Percentiles rank a stretch among this genome's conserved stretches.
Evolutionary conservation across 192 early-diverging fungal genomes (phyloP).

Genomic region (Coemansia sp.): DNA sequence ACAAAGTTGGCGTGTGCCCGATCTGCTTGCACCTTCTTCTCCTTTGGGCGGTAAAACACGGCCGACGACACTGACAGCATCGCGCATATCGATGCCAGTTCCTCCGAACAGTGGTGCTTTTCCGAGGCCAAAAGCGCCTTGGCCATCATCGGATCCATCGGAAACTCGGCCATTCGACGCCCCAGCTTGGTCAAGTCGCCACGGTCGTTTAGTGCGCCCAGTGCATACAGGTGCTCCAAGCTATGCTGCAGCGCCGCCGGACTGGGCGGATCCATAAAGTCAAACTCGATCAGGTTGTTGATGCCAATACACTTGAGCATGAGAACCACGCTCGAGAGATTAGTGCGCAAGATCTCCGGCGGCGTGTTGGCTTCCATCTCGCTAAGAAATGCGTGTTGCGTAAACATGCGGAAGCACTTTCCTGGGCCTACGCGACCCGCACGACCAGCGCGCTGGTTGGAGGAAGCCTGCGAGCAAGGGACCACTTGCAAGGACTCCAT

Average conservation of each 20-base stretch:
- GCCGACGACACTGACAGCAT: slow-evolving; percentile 89
- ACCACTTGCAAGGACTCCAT: slow-evolving; percentile 98
- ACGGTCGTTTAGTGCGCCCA: slow-evolving; percentile 89
- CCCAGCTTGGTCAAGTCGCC: slow-evolving; percentile 96
- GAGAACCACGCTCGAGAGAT: slow-evolving; percentile 87
- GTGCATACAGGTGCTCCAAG: slow-evolving; percentile 86
- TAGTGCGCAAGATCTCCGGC: slow-evolving; percentile 97
- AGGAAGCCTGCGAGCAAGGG: slow-evolving; percentile 92
- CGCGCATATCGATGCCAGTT: slow-evolving; percentile 86
- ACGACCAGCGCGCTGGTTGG: slow-evolving; percentile 91
- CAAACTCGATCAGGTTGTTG: slow-evolving; percentile 95
- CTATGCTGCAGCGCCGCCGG: slow-evolving; percentile 90
- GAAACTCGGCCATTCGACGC: slow-evolving; percentile 97
- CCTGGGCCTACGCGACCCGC: slow-evolving; percentile 96
- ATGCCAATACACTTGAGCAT: slow-evolving; percentile 95
- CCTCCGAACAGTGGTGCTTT: slow-evolving; percentile 92
- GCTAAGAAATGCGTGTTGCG: slow-evolving; percentile 85
- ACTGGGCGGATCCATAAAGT: slow-evolving; percentile 98
- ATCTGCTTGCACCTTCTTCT: slow-evolving; percentile 91
- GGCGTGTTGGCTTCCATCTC: slow-evolving; percentile 94
- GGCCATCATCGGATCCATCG: slow-evolving; percentile 93
- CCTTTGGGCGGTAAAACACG: slow-evolving; percentile 84
- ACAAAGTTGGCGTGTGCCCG: slow-evolving; percentile 89
- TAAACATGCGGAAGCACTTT: slow-evolving; percentile 96
- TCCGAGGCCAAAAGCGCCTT: slow-evolving; percentile 90